phyloP scores from a whole-genome alignment of 768 basidiomycete genomes.

The Trametes villosa region DNA sequence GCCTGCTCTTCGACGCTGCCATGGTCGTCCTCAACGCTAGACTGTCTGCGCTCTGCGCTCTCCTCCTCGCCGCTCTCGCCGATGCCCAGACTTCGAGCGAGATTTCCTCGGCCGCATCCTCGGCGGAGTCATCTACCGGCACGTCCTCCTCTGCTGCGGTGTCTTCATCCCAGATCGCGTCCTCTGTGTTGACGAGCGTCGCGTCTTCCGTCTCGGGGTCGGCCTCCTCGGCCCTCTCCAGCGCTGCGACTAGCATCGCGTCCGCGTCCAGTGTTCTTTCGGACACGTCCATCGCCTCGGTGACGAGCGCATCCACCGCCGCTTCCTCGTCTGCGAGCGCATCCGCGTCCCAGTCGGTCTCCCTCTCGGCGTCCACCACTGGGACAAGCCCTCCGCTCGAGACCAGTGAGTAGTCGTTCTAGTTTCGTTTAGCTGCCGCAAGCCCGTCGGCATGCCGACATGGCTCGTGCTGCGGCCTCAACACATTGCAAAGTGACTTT shows the following conservation, averaged over 20 bases:
- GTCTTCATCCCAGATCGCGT: not conserved
- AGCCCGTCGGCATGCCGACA: too few relatives aligned
- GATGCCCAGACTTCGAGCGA: not conserved
- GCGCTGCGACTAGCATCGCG: too few relatives aligned
- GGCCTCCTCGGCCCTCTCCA: conserved; percentile 2
- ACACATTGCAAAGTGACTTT: too few relatives aligned
- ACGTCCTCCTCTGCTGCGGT: not conserved
- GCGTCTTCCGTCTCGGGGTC: conserved; percentile 1
- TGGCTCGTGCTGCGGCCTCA: too few relatives aligned
- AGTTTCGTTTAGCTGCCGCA: too few relatives aligned
- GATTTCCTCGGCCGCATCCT: not conserved
- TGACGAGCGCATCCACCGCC: too few relatives aligned
- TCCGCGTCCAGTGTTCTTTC: too few relatives aligned
- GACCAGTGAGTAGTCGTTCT: conserved; percentile 28
- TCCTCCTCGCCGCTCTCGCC: conserved; percentile 19
- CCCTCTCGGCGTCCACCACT: too few relatives aligned
- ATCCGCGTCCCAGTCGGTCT: too few relatives aligned
- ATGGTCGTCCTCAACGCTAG: conserved; percentile 21
- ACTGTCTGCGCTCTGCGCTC: conserved; percentile 23
- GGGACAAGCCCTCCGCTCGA: conserved; percentile 28
- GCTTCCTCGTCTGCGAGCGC: too few relatives aligned
- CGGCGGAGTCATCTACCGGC: not conserved
- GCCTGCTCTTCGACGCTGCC: conserved; percentile 11
- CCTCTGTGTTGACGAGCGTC: conserved; percentile 1
- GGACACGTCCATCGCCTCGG: too few relatives aligned